Conservation (phyloP, 2,329 filamentous ascomycete species). For the Fusarium sp. region DNA sequence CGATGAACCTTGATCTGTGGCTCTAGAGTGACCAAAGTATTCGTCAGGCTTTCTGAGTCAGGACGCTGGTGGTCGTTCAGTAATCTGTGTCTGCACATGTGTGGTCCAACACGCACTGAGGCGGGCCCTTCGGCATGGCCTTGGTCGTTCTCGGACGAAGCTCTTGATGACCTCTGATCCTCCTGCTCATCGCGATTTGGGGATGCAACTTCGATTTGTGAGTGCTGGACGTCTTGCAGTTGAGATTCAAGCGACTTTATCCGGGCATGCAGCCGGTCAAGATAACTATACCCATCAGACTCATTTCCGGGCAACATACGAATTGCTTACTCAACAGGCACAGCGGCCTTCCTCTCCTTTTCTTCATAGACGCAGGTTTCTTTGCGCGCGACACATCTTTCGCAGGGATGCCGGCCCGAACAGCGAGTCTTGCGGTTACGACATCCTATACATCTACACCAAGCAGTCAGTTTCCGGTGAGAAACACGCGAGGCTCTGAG, state of each 20-base stretch:
- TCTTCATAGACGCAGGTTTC: conserved; percentile 38
- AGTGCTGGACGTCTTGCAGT: conserved; percentile 2
- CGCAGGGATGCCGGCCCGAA: conserved; percentile 36
- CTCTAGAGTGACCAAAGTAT: conserved; percentile 36
- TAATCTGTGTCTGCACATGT: neutral
- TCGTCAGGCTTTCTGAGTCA: conserved; percentile 25
- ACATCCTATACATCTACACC: conserved; percentile 34
- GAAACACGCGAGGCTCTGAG: no score
- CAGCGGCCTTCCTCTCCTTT: conserved; percentile 35
- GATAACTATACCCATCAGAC: conserved; percentile 25
- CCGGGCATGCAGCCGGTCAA: conserved; percentile 34
- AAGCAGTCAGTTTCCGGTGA: conserved; percentile 1
- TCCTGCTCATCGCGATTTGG: neutral
- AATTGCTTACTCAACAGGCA: conserved; percentile 31
- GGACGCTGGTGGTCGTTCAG: neutral
- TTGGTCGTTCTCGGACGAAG: neutral
- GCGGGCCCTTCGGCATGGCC: neutral
- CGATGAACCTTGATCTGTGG: conserved; percentile 42
- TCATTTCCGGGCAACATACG: neutral
- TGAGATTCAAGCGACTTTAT: conserved; percentile 33
- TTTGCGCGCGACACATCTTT: conserved; percentile 35
- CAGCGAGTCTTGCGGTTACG: conserved; percentile 41
- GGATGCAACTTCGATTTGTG: neutral
- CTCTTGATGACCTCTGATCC: neutral
- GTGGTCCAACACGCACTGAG: neutral